These are phyloP conservation scores for Marasmius oreades DNA, from an alignment of 1,284 basidiomycete genomes.

Conservation along the genomic window DNA sequence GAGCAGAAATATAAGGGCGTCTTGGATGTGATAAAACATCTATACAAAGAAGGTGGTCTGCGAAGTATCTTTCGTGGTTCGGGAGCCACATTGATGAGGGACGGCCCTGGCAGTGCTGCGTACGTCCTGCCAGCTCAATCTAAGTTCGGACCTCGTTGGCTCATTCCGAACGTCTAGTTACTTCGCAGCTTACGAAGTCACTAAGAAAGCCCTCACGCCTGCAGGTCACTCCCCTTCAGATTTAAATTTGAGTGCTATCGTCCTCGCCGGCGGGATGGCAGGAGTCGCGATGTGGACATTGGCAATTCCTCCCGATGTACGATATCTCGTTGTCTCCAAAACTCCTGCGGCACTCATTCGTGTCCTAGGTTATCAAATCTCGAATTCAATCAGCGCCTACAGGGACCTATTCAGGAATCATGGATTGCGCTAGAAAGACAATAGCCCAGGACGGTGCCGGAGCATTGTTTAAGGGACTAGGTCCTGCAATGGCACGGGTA, in stretches of 20 bases:
- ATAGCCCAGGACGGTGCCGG: conserved; percentile 87
- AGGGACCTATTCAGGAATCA: conserved; percentile 91
- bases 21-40: conserved; percentile 84
- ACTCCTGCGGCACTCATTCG: conserved; percentile 3
- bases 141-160: conserved; percentile 7
- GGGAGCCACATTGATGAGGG: conserved; percentile 87
- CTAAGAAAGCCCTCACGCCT: conserved; percentile 85
- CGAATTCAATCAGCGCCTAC: conserved; percentile 95
- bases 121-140: conserved; percentile 43
- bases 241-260: conserved; percentile 85
- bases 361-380: conserved; percentile 85
- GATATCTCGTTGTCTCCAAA: conserved; percentile 25
- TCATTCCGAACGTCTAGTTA: conserved; percentile 52
- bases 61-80: conserved; percentile 93
- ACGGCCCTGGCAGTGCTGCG: conserved; percentile 96
- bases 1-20: conserved; percentile 87
- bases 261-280: conserved; percentile 91
- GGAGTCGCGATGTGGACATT: conserved; percentile 98
- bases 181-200: conserved; percentile 95
- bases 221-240: conserved; percentile 73
- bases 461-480: conserved; percentile 96
- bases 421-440: conserved; percentile 92
- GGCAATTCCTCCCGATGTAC: conserved; percentile 91
- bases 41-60: conserved; percentile 94
- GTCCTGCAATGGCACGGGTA: conserved; percentile 93